Evolutionary conservation across 2,329 filamentous ascomycete species (phyloP), one percentile per base, ranked within the genome.

Genomic region (Diaporthe sp.): DNA sequence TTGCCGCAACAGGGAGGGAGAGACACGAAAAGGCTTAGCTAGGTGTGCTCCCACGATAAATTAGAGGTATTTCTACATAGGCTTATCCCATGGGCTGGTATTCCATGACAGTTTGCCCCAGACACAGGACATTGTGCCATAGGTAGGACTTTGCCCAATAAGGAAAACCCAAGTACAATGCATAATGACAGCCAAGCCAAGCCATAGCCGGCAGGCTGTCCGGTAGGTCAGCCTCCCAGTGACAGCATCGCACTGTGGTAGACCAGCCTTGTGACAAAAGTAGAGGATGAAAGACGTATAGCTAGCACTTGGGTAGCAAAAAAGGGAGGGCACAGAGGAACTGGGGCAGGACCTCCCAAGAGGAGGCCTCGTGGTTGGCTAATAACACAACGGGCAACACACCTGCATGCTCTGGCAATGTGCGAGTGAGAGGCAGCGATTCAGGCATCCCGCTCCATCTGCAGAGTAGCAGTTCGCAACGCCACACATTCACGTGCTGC

Each of bases 401-500:
- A 63, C 22, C 56, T 59, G 32, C 22, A 13, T 17, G 27, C 10
- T 25, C 37, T 22, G 39, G n/a, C 58, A 44, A 61, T 30, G 58
- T 19, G 25, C 8, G 15, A n/a, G 37, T 4, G n/a, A 13, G 58
- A 44, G 13, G 19, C 56, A 35, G 61, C 27, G 10, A 25, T 65
- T 65, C 61, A 65, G 61, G 30, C 61, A 50, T 35, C 61, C 42
- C 59, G n/a, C 25, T 4, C 22, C 19, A 9, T 37, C 44, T 51
- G 63, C 63, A 42, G 37, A 37, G 63, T 37, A 35, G 22, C 47
- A 50, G 44, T 68, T 68, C 63, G 8, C 47, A 50, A 68, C 47
- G 63, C 47, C 63, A 68, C 47, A 25, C 32, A 39, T 47, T 63
- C 59, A 63, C 59, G 59, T 63, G 59, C 58, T 63, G 58, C 63